Evolutionary conservation across 139 green algal species (phyloP).

Genomic region (Astrephomene gubernaculifera): DNA sequence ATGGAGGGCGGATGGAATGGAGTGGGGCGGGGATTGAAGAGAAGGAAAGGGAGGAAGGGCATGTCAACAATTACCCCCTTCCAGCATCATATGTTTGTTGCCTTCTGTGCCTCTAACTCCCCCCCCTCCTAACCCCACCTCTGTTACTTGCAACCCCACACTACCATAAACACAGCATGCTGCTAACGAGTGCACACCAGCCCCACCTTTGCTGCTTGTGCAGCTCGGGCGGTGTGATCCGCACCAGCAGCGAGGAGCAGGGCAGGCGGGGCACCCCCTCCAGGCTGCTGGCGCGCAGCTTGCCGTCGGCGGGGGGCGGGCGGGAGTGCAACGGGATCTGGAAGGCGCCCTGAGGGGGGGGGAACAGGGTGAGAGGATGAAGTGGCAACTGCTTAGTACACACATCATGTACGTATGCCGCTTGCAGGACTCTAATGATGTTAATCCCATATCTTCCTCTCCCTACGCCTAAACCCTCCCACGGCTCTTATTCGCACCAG

Average conservation of each 20-base stretch:
- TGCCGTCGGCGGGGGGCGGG: conserved; percentile 18
- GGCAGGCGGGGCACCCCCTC: conserved; percentile 55
- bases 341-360: conserved; percentile 49
- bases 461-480: background rate
- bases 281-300: conserved; percentile 48
- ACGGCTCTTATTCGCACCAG: no score
- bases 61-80: no score
- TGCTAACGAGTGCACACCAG: no score
- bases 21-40: no score
- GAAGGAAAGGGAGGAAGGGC: no score
- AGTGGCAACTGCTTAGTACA: background rate
- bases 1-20: no score
- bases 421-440: no score
- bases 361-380: background rate
- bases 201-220: conserved; percentile 52
- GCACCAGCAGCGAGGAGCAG: conserved; percentile 70
- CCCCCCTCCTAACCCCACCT: no score
- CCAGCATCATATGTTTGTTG: no score
- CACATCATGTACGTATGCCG: background rate
- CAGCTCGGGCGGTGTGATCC: conserved; percentile 51
- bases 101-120: no score
- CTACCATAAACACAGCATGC: no score
- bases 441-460: background rate
- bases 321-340: conserved; percentile 70
- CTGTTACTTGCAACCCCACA: no score